Evolutionary conservation across 75 land plant genomes (phyloP), one percentile per base, ranked within the genome.

Genomic region (Ceratopteris richardii): DNA sequence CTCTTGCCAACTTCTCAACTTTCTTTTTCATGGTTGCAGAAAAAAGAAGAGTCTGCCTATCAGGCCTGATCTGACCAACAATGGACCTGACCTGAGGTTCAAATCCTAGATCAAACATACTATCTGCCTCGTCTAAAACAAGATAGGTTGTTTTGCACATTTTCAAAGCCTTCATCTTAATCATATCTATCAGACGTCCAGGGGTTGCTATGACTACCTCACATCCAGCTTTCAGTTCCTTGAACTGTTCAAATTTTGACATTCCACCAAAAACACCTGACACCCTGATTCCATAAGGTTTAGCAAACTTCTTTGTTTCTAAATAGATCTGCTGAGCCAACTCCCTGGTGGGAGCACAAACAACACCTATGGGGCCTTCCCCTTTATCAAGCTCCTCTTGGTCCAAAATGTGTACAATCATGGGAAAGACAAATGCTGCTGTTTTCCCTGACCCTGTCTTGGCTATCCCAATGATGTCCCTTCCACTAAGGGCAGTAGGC

Each of bases 391-490:
- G 83, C 58, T 94, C 96, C 54, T 83, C 88, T 62, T 90, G 98
- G 64, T 94, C 96, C 96, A 94, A 90, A 33, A 94, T 90, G 59
- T 94, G 98, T 21, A 94, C 96, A 66, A 94, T 75, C 98, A 94
- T 86, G 11, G 98, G 98, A 50, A 94, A 82, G 44, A 94, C 93
- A 79, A 90, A 94, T n/a, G 96, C 77, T 54, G 91, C 98, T 56
- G 98, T 94, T 41, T 94, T 94, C 40, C 98, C 98, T 48, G 98
- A 94, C 55, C 98, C 98, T 48, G 98, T 94, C 66, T 94, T 94
- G 22, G 98, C 98, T 64, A 94, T 94, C 21, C 96, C 98, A 40
- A 94, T 90, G n/a, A 94, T 68, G 67, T 94, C 98, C 44, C 96
- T 68, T 7, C 98, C 98, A 64, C 91, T 83, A 14, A 94, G 75